phyloP scores from a whole-genome alignment of 2,329 filamentous ascomycete species.

The Gyromitra esculenta region DNA sequence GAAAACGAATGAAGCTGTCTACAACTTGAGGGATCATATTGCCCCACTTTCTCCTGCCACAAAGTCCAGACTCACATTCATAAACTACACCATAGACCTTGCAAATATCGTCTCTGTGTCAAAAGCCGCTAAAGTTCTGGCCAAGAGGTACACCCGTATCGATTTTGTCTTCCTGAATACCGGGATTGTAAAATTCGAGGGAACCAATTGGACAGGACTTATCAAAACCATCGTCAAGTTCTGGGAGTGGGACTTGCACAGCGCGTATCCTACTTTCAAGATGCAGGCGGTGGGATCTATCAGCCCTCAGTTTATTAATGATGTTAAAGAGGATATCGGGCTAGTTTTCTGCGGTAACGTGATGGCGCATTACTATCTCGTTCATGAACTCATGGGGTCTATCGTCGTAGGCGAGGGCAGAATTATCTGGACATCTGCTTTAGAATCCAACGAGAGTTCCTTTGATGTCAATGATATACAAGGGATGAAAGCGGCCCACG shows the following conservation, averaged over 20 bases:
- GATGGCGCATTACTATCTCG: not conserved
- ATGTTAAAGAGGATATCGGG: not conserved
- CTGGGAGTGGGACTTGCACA: not conserved
- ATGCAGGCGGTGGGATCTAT: not conserved
- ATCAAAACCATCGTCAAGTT: not conserved
- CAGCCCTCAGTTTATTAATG: not conserved
- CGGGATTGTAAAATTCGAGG: not conserved
- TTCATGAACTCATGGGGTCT: not conserved
- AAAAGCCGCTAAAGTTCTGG: not conserved
- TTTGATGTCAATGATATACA: not conserved
- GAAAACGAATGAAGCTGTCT: not conserved
- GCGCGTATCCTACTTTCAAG: not conserved
- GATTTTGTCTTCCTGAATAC: not conserved
- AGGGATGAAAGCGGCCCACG: not conserved
- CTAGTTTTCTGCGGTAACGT: not conserved
- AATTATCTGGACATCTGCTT: not conserved
- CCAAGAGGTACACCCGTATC: not conserved
- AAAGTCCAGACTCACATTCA: not conserved
- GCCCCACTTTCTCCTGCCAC: not conserved
- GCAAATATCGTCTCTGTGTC: not conserved
- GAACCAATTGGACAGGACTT: not conserved
- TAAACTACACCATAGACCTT: not conserved
- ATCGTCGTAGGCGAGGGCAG: not conserved
- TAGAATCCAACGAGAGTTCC: not conserved
- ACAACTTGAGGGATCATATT: not conserved